phyloP scores from a whole-genome alignment of 148 eudicot species.

The Amaranthus palmeri region DNA sequence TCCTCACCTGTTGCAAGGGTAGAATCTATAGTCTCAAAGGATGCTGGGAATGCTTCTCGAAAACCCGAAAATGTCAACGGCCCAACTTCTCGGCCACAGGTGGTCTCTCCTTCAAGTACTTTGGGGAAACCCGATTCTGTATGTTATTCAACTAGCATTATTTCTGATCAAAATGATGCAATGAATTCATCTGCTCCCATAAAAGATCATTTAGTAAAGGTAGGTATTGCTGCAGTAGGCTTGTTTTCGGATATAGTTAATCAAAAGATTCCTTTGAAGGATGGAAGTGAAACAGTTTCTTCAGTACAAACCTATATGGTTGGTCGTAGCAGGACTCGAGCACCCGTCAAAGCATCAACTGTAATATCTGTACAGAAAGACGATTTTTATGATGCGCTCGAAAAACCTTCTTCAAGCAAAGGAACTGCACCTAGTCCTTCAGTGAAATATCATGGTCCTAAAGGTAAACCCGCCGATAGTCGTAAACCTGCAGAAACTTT shows the following conservation, averaged over 20 bases:
- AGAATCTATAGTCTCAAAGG: constrained; percentile 38
- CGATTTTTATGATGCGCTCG: constrained; percentile 22
- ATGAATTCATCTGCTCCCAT: constrained; percentile 47
- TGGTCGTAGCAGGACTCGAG: constrained; percentile 37
- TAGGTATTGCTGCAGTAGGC: constrained; percentile 74
- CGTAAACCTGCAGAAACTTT: constrained; percentile 30
- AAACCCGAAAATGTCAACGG: constrained; percentile 35
- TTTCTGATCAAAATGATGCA: constrained; percentile 31
- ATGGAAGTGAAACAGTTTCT: constrained; percentile 46
- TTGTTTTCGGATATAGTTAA: constrained; percentile 68
- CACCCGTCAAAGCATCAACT: constrained; percentile 41
- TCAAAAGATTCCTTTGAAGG: constrained; percentile 54
- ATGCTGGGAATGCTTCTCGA: constrained; percentile 36
- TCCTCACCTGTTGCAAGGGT: constrained; percentile 40
- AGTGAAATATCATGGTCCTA: constrained; percentile 29
- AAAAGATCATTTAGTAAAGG: constrained; percentile 67
- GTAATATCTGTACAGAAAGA: constrained; percentile 38
- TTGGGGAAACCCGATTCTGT: constrained; percentile 34
- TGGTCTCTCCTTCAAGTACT: constrained; percentile 28
- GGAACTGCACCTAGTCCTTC: constrained; percentile 33
- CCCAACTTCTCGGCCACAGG: constrained; percentile 41
- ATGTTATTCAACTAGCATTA: constrained; percentile 31
- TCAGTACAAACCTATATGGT: constrained; percentile 42
- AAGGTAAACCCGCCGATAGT: constrained; percentile 31
- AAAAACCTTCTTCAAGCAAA: constrained; percentile 35